Conservation (phyloP, 768 basidiomycete species). For the Suillus bovinus region DNA sequence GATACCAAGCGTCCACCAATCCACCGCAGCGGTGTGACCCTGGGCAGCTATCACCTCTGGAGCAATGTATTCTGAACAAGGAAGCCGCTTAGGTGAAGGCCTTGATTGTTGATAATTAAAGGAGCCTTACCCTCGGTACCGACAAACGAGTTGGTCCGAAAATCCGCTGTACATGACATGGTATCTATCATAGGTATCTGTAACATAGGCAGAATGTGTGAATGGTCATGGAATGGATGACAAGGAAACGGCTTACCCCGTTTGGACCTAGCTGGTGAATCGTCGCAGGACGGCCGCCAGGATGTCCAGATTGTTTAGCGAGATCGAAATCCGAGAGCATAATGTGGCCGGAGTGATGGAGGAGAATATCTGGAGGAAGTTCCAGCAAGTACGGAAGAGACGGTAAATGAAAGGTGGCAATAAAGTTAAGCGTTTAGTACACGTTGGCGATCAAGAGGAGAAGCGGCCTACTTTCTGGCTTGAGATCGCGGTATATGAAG, state of each 20-base stretch:
- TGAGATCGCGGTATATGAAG: slow-evolving; percentile 98
- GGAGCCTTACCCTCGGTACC: slow-evolving; percentile 86
- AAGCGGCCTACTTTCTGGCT: slow-evolving; percentile 89
- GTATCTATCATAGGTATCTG: slow-evolving; percentile 95
- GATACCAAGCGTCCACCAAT: slow-evolving; percentile 99
- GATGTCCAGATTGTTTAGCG: slow-evolving; percentile 90
- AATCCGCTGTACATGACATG: slow-evolving; percentile 95
- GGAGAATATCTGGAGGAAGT: slow-evolving; percentile 75
- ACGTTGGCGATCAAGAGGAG: slow-evolving; percentile 8
- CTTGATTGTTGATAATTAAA: neutral
- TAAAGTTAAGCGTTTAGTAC: slow-evolving; percentile 10
- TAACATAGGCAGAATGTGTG: slow-evolving; percentile 16
- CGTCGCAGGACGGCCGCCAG: slow-evolving; percentile 81
- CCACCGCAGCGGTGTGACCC: slow-evolving; percentile 97
- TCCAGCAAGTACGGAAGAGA: slow-evolving; percentile 9
- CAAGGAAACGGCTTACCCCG: slow-evolving; percentile 58
- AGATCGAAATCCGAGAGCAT: slow-evolving; percentile 99
- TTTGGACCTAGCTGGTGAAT: slow-evolving; percentile 85
- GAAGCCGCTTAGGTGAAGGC: neutral
- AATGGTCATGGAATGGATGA: slow-evolving; percentile 5
- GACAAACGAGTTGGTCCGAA: slow-evolving; percentile 98
- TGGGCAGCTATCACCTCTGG: slow-evolving; percentile 97
- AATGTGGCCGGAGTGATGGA: slow-evolving; percentile 98
- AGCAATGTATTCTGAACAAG: slow-evolving; percentile 88
- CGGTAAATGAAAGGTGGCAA: slow-evolving; percentile 9